Base-by-base conservation (phyloP, 2,329 filamentous ascomycete genomes). In the Alternaria atra region DNA sequence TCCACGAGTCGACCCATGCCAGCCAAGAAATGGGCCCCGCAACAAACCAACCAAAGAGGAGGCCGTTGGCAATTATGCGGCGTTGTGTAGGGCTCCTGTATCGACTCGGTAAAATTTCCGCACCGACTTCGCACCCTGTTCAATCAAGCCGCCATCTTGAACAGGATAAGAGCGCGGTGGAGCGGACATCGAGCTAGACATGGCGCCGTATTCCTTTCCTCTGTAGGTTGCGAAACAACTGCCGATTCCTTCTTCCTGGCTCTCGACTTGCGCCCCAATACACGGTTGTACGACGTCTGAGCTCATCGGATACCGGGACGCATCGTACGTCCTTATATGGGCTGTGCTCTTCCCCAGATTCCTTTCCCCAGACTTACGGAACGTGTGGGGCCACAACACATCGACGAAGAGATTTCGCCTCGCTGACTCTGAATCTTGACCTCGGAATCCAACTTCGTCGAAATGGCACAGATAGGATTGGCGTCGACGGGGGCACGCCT, bases 11-110 rank as follows among this genome's bases (percentile, higher is more conserved):
- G 51, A 66, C 52, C 70, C 71, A 62, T 70, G 72, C 32, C 61
- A 52, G 75, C 75, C 75, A 77, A 77, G 74, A 34, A 51, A 51
- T 34, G 52, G 56, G 65, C 73, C 73, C 74, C 72, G 70, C 74
- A 73, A 64, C 27, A 50, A 29, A 32, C 60, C 63, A 64, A 61
- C 61, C 68, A 68, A 58, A 60, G 59, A 58, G 42, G 63, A 34
- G 47, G 63, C 67, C 63, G 66, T 69, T 70, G 44, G n/a, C 27
- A 37, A 37, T 32, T 60, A 61, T 65, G 67, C 52, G 61, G 58
- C 59, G 44, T 57, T 50, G 40, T 52, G 37, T 60, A 52, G 52
- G 52, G 54, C 55, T 56, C 39, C 50, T 64, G 58, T 70, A 60
- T 75, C 71, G 73, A 65, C 48, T 72, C 72, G 72, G 61, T 68